These are phyloP conservation scores for Pelargonium australe DNA, from an alignment of 441 rosid species.

Conservation along the genomic window DNA sequence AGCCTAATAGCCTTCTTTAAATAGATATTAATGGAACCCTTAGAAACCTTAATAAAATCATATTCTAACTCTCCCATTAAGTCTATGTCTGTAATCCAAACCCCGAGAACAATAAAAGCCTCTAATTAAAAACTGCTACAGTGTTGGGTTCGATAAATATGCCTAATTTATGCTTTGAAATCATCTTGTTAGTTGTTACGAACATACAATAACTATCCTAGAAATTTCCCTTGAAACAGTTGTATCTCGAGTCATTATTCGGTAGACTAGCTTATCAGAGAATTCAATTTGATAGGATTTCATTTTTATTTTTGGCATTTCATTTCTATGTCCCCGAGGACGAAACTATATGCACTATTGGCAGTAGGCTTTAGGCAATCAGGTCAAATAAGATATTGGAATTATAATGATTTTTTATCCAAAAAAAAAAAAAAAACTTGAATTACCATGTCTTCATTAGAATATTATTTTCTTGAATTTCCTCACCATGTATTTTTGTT, in stretches of 20 bases:
- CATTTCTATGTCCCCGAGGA: no score
- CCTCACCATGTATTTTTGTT: slow-evolving; percentile 5
- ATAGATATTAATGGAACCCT: neutral
- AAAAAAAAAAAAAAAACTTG: neutral
- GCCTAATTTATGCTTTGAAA: no score
- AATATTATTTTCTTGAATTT: neutral
- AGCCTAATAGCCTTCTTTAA: neutral
- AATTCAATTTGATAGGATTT: neutral
- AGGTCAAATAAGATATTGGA: neutral
- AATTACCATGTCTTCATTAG: slow-evolving; percentile 1
- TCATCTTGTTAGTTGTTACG: neutral
- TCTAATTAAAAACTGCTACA: no score
- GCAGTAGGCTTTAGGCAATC: neutral
- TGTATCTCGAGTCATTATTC: neutral
- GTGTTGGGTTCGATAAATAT: no score
- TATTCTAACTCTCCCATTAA: neutral
- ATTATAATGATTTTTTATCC: neutral
- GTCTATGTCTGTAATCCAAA: neutral
- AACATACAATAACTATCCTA: neutral
- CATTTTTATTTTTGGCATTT: neutral
- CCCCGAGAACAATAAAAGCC: neutral
- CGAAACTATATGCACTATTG: no score
- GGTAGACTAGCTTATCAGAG: neutral
- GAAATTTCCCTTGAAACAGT: neutral
- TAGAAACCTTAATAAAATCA: neutral